Evolutionary conservation across 495 filamentous ascomycete species (phyloP), one percentile per base, ranked within the genome.

Genomic region (Lasiosphaeris hirsuta): DNA sequence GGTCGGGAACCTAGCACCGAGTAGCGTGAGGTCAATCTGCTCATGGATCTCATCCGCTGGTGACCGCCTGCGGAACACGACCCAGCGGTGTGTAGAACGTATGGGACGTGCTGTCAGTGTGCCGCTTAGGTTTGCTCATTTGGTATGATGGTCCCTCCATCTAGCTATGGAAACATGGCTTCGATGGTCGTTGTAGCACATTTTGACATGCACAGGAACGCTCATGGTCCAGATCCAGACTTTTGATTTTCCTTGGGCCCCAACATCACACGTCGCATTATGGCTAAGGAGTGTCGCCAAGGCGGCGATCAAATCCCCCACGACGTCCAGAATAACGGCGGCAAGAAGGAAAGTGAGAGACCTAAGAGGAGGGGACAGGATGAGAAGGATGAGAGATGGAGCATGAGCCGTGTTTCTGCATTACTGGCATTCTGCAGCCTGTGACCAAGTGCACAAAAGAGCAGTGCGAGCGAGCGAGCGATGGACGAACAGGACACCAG

Each of bases 31-130:
- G 23, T n/a, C n/a, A 30, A 30, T 46, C 42, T 45, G 43, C 14
- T 46, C 18, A 33, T 51, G 36, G 33, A 51, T 51, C 48, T 51
- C 48, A 38, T 51, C 48, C 23, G 23, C 23, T 30, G 34, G 48
- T 38, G 48, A 37, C 34, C 49, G 7, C 33, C 15, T 19, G 13
- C 13, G 43, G 9, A 10, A 15, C n/a, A 3, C 9, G 43, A 10
- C n/a, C 13, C 43, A 14, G 35, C 36, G 40, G 33, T 30, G 4
- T 36, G 53, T 19, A 38, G 51, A 17, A 54, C 41, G n/a, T 45
- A 42, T 38, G 53, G 53, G 46, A 55, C 53, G 13, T 47, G 42
- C 53, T 55, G 53, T 55, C 53, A 47, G 42, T 55, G 30, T 30
- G 53, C 42, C 13, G 41, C 40, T 45, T 10, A 10, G 8, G 17